Evolutionary conservation across 2,329 filamentous ascomycete genomes (phyloP), one percentile per base, ranked within the genome.

Genomic region (Calonectria pauciramosa): DNA sequence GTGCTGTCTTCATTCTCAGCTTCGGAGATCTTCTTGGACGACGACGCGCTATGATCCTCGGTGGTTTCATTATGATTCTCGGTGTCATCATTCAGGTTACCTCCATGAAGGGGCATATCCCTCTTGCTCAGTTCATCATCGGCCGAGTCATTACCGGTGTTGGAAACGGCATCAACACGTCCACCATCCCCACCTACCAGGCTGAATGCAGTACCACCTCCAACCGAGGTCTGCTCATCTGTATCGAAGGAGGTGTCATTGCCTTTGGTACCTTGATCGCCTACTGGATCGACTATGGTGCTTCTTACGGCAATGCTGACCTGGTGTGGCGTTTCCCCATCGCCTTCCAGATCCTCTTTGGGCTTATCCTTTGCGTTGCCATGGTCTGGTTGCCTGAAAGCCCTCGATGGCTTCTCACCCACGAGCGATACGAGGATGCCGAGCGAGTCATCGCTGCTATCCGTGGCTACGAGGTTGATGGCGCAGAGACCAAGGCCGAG

Each of bases 41-140:
- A 52, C 83, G 89, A 49, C 89, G 88, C 2, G 91, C 92, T 68
- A 90, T 93, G 78, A 86, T 90, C n/a, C 23, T 85, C 1, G 92
- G 92, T 20, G 89, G 88, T 11, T 75, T 85, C 14, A 88, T 93
- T 76, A 91, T 93, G 88, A 87, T 91, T 11, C 70, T 92, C 13
- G 92, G 92, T 23, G 91, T 91, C 41, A 85, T 90, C 11, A 88
- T 94, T 47, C 92, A 94, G 79, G 83, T 90, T 44, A 85, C 87
- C 20, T 69, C 84, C 23, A 79, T 83, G 82, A 85, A 83, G 28
- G 82, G 89, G 0, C 75, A 80, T 30, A 70, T 59, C 36, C 77
- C 74, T n/a, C 80, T 90, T 38, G 85, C 87, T 0, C 89, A 91
- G 75, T 85, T 91, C 72, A 88, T 91, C 72, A 79, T 89, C 41